A percentile compares a stretch with the other conserved stretches of the same genome.
Conservation (phyloP, 129 eudicot species). For the Kitagawia praeruptora region DNA sequence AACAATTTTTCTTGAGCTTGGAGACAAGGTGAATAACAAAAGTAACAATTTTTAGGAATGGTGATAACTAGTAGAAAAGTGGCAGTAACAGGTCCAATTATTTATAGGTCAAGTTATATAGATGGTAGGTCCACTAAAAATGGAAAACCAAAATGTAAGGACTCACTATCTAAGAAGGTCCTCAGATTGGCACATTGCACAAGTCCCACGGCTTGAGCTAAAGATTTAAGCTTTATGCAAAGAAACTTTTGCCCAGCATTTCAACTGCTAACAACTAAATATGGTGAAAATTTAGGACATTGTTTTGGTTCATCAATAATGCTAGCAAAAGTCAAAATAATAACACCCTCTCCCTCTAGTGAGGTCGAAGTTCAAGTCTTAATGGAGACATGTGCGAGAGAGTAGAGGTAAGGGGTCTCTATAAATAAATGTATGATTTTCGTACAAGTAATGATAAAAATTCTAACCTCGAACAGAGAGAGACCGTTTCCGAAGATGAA, state of each 20-base stretch:
- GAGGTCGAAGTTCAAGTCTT: not conserved
- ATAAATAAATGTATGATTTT: not conserved
- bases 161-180: not conserved
- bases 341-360: not conserved
- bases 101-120: too few relatives aligned
- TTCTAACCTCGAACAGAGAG: constrained; percentile 72
- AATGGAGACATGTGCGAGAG: not conserved
- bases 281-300: not conserved
- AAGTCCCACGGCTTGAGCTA: not conserved
- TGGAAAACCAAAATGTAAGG: not conserved
- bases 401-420: not conserved
- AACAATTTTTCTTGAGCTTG: not conserved
- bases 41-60: not conserved
- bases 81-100: too few relatives aligned
- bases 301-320: not conserved
- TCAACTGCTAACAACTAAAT: not conserved
- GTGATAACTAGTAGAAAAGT: not conserved
- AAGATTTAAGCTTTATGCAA: not conserved
- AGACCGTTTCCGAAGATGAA: constrained; percentile 94
- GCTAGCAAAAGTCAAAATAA: not conserved
- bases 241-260: not conserved
- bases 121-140: not conserved
- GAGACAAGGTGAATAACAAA: not conserved
- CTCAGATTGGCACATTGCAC: not conserved
- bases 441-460: not conserved